Percentiles rank a stretch among this genome's conserved stretches.
These are phyloP conservation scores for Medicago arabica DNA, from an alignment of 306 rosid genomes.

Conservation along the genomic window DNA sequence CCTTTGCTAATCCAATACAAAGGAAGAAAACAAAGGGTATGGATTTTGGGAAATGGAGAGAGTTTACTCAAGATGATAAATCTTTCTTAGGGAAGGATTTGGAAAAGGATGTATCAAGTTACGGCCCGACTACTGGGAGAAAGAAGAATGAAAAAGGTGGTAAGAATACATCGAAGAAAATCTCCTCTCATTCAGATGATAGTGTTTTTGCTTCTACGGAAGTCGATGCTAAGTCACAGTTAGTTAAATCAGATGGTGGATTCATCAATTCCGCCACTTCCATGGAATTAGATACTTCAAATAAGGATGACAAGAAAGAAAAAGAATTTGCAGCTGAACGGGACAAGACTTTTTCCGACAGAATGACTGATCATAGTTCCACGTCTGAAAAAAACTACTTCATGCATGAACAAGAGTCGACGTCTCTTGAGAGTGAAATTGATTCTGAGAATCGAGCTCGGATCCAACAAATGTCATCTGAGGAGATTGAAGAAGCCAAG, in stretches of 20 bases:
- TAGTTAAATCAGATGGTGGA: conserved; percentile 28
- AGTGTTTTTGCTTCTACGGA: conserved; percentile 23
- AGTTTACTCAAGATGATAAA: conserved; percentile 52
- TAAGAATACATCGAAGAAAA: conserved; percentile 42
- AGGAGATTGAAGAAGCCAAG: conserved; percentile 78
- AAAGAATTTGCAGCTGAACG: conserved; percentile 29
- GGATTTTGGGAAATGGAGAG: conserved; percentile 72
- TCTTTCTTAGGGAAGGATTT: conserved; percentile 45
- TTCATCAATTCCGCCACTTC: conserved; percentile 22
- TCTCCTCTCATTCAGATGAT: conserved; percentile 39
- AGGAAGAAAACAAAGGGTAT: conserved; percentile 69
- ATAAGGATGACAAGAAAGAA: conserved; percentile 39
- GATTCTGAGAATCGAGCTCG: conserved; percentile 74
- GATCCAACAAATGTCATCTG: conserved; percentile 69
- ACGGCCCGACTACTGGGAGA: conserved; percentile 39
- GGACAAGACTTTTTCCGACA: conserved; percentile 24
- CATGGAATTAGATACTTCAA: conserved; percentile 50
- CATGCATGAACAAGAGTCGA: conserved; percentile 46
- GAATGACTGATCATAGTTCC: conserved; percentile 30
- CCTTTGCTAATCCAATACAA: conserved; percentile 68
- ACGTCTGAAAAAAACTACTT: conserved; percentile 38
- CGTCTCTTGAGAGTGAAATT: conserved; percentile 67
- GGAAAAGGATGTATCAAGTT: conserved; percentile 20
- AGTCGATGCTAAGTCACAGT: conserved; percentile 38
- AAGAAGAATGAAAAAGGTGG: conserved; percentile 37